phyloP scores from a whole-genome alignment of 208 protist genomes.

The Wallacemonas sp. region DNA sequence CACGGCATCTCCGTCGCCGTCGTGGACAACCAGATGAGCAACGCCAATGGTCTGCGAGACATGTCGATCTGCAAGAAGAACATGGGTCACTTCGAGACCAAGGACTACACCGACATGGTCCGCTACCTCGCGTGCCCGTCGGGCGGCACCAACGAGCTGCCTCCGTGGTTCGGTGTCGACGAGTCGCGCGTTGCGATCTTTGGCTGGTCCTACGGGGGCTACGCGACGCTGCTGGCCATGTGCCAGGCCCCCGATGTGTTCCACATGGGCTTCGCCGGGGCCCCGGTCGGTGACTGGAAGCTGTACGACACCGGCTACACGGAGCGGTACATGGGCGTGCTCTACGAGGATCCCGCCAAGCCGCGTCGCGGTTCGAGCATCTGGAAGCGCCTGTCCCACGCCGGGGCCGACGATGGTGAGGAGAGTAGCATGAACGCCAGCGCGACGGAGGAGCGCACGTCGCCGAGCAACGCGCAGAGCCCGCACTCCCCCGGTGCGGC shows the following conservation, averaged over 20 bases:
- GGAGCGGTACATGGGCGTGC: constrained; percentile 87
- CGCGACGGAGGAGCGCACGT: neutral
- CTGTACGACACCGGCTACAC: constrained; percentile 93
- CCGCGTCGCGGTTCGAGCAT: constrained; percentile 10
- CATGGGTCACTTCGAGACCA: constrained; percentile 84
- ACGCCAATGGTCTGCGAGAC: constrained; percentile 76
- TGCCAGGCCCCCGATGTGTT: constrained; percentile 79
- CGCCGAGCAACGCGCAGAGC: neutral
- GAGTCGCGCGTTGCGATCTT: constrained; percentile 75
- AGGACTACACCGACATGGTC: constrained; percentile 80
- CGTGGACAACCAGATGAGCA: constrained; percentile 88
- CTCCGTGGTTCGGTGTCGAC: constrained; percentile 55
- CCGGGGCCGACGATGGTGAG: neutral
- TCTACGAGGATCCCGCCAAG: constrained; percentile 31
- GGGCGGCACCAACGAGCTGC: constrained; percentile 25
- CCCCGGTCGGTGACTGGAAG: constrained; percentile 84
- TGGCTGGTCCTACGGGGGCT: constrained; percentile 91
- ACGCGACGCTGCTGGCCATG: constrained; percentile 87
- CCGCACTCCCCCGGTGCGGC: neutral
- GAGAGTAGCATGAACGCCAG: constrained; percentile 3
- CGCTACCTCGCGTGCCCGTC: constrained; percentile 38
- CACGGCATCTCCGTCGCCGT: constrained; percentile 80
- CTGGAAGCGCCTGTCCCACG: constrained; percentile 4
- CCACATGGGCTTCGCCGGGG: constrained; percentile 79
- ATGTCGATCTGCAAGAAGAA: constrained; percentile 83